These are phyloP conservation scores for Periglandula ipomoeae DNA, from an alignment of 2,329 filamentous ascomycete genomes.

Conservation along the genomic window DNA sequence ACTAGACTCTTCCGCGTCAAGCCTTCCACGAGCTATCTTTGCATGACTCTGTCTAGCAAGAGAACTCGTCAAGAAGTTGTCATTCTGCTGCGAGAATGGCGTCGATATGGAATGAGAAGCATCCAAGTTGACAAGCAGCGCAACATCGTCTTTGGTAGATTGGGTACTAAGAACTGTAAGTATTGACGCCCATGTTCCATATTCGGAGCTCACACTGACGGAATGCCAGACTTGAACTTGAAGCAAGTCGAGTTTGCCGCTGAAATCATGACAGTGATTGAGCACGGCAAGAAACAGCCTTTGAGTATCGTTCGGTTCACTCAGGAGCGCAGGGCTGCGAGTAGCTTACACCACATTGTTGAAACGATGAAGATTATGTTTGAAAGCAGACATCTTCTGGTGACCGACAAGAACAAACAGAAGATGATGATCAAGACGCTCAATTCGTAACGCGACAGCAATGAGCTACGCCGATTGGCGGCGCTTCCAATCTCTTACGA, in stretches of 20 bases:
- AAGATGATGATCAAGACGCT: slow-evolving; percentile 68
- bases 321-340: slow-evolving; percentile 85
- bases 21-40: slow-evolving; percentile 66
- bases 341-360: slow-evolving; percentile 76
- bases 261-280: slow-evolving; percentile 81
- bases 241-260: slow-evolving; percentile 83
- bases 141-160: slow-evolving; percentile 70
- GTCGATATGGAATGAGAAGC: slow-evolving; percentile 69
- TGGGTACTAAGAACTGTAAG: slow-evolving; percentile 73
- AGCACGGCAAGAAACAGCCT: slow-evolving; percentile 68
- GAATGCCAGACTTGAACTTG: slow-evolving; percentile 59
- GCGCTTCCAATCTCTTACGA: neutral
- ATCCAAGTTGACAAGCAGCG: slow-evolving; percentile 70
- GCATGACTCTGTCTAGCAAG: slow-evolving; percentile 60
- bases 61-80: slow-evolving; percentile 69
- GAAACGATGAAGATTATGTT: slow-evolving; percentile 66
- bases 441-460: slow-evolving; percentile 31
- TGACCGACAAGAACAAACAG: slow-evolving; percentile 56
- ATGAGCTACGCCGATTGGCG: slow-evolving; percentile 2
- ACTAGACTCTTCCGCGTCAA: slow-evolving; percentile 84
- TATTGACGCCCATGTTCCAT: neutral
- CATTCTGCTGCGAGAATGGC: slow-evolving; percentile 69
- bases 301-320: slow-evolving; percentile 79
- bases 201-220: slow-evolving; percentile 10
- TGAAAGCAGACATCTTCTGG: slow-evolving; percentile 53